Conservation (phyloP, 768 basidiomycete species). For the Rubroboletus pulcherrimus region DNA sequence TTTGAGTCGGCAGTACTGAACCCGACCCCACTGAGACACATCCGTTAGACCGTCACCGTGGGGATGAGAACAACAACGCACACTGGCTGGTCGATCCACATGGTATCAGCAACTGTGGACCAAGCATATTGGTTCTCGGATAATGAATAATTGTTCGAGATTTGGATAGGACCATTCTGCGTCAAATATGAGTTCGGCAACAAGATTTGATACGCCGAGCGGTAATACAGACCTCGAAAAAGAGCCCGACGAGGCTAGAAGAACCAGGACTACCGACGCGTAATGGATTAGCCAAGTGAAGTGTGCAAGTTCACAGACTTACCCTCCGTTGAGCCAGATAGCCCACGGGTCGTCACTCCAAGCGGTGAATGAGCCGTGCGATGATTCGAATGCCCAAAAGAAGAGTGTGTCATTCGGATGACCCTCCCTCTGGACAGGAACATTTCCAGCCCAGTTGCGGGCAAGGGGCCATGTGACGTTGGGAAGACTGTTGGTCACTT, state of each 20-base stretch:
- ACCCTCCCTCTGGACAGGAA: conserved; percentile 53
- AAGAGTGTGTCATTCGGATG: conserved; percentile 67
- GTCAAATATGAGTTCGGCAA: not conserved
- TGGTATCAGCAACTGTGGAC: conserved; percentile 57
- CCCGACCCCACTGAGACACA: conserved; percentile 47
- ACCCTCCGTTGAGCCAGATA: conserved; percentile 76
- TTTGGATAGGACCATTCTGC: conserved; percentile 68
- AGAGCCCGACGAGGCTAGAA: conserved; percentile 61
- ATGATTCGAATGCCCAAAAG: conserved; percentile 61
- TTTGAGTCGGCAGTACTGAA: conserved; percentile 60
- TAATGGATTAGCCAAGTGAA: not conserved
- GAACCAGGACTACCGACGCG: conserved; percentile 51
- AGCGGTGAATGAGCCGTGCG: conserved; percentile 51
- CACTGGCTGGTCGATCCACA: conserved; percentile 77
- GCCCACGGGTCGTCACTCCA: conserved; percentile 55
- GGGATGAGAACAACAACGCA: conserved; percentile 19
- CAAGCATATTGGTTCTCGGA: conserved; percentile 54
- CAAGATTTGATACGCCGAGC: not conserved
- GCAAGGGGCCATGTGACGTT: conserved; percentile 54
- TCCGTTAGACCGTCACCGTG: not conserved
- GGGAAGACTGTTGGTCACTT: conserved; percentile 52
- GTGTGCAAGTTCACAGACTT: conserved; percentile 12
- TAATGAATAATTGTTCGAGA: conserved; percentile 48
- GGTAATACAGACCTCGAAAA: conserved; percentile 53
- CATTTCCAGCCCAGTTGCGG: conserved; percentile 61